Percentiles rank a stretch among this genome's conserved stretches.
These are phyloP conservation scores for Cucurbita pepo DNA, from an alignment of 306 rosid species.

Conservation along the genomic window DNA sequence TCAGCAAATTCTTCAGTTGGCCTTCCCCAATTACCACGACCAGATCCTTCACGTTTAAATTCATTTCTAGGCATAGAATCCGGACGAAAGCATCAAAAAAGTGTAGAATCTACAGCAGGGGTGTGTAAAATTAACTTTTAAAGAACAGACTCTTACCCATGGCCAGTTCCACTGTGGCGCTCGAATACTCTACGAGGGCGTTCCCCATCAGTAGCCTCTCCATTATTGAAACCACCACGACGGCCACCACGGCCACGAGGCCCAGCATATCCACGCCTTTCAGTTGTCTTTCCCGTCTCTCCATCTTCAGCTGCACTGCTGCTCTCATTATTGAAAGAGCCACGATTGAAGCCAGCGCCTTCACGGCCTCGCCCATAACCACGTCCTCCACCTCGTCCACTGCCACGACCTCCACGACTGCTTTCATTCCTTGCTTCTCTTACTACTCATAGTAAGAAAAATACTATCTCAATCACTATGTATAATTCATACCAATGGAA, in stretches of 20 bases:
- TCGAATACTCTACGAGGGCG: slow-evolving; percentile 55
- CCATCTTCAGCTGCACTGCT: slow-evolving; percentile 43
- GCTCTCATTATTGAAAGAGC: slow-evolving; percentile 30
- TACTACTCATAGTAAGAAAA: slow-evolving; percentile 26
- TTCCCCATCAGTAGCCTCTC: slow-evolving; percentile 62
- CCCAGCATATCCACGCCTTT: slow-evolving; percentile 57
- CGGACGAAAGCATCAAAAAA: neutral
- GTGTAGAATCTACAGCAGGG: neutral
- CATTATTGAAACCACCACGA: slow-evolving; percentile 64
- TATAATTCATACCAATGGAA: neutral
- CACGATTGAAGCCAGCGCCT: slow-evolving; percentile 40
- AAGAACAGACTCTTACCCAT: slow-evolving; percentile 33
- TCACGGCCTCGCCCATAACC: slow-evolving; percentile 27
- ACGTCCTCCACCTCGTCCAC: slow-evolving; percentile 30
- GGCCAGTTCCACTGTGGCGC: slow-evolving; percentile 90
- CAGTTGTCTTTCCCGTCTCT: slow-evolving; percentile 32
- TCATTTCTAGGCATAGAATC: slow-evolving; percentile 39
- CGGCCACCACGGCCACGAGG: slow-evolving; percentile 69
- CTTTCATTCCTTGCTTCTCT: slow-evolving; percentile 61
- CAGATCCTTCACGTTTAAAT: slow-evolving; percentile 72
- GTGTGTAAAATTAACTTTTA: neutral
- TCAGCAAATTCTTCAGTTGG: slow-evolving; percentile 46
- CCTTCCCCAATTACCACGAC: slow-evolving; percentile 95
- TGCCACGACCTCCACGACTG: slow-evolving; percentile 60
- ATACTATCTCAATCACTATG: neutral